phyloP scores from a whole-genome alignment of 164 flowering plant species.

The Magnolia kwangsiensis region DNA sequence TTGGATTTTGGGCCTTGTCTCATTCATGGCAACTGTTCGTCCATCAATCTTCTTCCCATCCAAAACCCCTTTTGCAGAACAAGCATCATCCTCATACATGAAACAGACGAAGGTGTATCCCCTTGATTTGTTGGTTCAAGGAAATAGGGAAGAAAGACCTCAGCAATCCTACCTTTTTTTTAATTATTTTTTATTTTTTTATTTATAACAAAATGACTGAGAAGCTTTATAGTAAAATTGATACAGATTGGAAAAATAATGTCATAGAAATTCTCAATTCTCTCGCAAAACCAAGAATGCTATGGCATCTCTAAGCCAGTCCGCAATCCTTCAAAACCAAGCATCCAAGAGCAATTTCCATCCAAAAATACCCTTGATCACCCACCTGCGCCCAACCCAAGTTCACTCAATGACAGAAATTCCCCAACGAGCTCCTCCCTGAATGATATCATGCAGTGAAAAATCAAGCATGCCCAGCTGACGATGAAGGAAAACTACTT shows the following conservation, averaged over 20 bases:
- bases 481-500: not conserved
- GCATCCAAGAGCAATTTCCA: not conserved
- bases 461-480: not conserved
- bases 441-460: not conserved
- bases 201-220: conserved; percentile 1
- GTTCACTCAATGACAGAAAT: not conserved
- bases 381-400: not conserved
- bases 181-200: too few relatives aligned
- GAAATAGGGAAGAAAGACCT: too few relatives aligned
- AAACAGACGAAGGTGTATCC: too few relatives aligned
- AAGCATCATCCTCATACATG: too few relatives aligned
- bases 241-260: conserved; percentile 13
- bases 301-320: conserved; percentile 1
- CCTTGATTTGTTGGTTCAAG: too few relatives aligned
- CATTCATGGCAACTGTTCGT: too few relatives aligned
- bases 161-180: too few relatives aligned
- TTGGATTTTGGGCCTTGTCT: too few relatives aligned
- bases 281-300: not conserved
- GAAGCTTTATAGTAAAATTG: conserved; percentile 10
- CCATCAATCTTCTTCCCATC: too few relatives aligned
- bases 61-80: too few relatives aligned
- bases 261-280: not conserved
- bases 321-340: not conserved
- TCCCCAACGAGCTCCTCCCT: not conserved
- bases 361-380: not conserved